Percentiles rank a stretch among this genome's conserved stretches.
Evolutionary conservation across 805 yeast species (phyloP).

Genomic region (Ogataea nonfermentans): DNA sequence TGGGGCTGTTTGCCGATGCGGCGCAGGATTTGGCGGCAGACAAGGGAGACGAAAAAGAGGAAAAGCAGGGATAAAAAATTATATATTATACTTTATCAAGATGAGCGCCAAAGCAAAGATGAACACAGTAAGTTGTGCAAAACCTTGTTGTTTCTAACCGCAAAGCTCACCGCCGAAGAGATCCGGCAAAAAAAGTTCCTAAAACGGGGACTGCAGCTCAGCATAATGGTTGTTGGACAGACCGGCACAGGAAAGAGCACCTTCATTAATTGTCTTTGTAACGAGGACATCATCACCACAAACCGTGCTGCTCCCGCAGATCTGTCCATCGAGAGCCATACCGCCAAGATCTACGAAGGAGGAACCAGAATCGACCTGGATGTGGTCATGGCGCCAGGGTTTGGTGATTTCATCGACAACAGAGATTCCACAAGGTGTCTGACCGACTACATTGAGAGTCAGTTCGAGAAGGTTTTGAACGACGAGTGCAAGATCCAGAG

Average conservation of each 20-base stretch:
- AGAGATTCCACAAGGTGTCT: conserved; percentile 56
- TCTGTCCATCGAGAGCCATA: conserved; percentile 31
- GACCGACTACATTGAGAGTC: conserved; percentile 70
- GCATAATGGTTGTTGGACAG: conserved; percentile 49
- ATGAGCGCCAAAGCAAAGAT: conserved; percentile 24
- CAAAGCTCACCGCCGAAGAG: conserved; percentile 33
- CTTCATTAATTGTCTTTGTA: conserved; percentile 77
- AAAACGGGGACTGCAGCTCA: conserved; percentile 49
- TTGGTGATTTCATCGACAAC: conserved; percentile 70
- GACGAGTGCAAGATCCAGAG: conserved; percentile 63
- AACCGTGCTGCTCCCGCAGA: conserved; percentile 37
- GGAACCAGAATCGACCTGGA: conserved; percentile 52
- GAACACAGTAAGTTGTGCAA: conserved; percentile 19
- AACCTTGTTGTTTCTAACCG: not conserved
- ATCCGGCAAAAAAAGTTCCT: conserved; percentile 44
- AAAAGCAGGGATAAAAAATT: conserved; percentile 4
- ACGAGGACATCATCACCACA: conserved; percentile 44
- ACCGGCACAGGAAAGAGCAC: conserved; percentile 75
- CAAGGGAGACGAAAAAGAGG: not conserved
- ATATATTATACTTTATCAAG: conserved; percentile 1
- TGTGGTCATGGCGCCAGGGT: conserved; percentile 70
- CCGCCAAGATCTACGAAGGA: conserved; percentile 40
- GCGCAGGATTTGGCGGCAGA: conserved; percentile 8
- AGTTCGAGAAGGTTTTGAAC: conserved; percentile 67
- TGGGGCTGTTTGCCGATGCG: conserved; percentile 9